Percentiles rank a stretch among this genome's conserved stretches.
phyloP scores from a whole-genome alignment of 441 rosid species.

The Flueggea neowawraea region DNA sequence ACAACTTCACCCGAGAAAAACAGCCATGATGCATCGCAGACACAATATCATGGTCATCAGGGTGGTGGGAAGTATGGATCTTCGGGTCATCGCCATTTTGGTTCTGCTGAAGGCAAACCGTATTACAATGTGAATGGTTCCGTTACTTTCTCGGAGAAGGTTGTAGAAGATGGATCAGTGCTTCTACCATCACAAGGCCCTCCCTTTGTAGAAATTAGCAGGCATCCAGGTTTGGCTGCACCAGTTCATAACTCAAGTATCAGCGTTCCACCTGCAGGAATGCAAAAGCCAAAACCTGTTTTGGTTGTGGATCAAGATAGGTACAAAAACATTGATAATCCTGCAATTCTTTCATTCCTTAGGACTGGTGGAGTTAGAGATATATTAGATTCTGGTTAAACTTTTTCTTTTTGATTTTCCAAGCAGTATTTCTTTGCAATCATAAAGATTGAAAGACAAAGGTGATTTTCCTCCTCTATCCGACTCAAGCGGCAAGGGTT shows the following conservation, averaged over 20 bases:
- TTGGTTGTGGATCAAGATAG: conserved; percentile 42
- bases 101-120: conserved; percentile 34
- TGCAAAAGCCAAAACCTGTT: conserved; percentile 30
- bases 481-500: conserved; percentile 34
- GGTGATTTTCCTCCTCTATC: conserved; percentile 68
- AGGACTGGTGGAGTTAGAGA: background rate
- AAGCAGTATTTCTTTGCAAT: conserved; percentile 40
- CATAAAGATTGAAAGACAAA: conserved; percentile 52
- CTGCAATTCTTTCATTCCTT: background rate
- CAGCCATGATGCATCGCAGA: conserved; percentile 28
- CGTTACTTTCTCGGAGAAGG: conserved; percentile 30
- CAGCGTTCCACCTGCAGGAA: conserved; percentile 20
- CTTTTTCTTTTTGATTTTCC: conserved; percentile 10
- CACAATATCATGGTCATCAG: conserved; percentile 25
- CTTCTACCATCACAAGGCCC: conserved; percentile 18
- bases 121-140: conserved; percentile 41
- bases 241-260: conserved; percentile 22
- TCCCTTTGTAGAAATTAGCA: conserved; percentile 27
- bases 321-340: conserved; percentile 23
- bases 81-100: conserved; percentile 32
- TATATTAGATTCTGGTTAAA: conserved; percentile 6
- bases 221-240: conserved; percentile 17
- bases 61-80: conserved; percentile 35
- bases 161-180: conserved; percentile 36
- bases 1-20: conserved; percentile 40